phyloP scores from a whole-genome alignment of 352 stramenopile genomes.

The Phytophthora palmivora region DNA sequence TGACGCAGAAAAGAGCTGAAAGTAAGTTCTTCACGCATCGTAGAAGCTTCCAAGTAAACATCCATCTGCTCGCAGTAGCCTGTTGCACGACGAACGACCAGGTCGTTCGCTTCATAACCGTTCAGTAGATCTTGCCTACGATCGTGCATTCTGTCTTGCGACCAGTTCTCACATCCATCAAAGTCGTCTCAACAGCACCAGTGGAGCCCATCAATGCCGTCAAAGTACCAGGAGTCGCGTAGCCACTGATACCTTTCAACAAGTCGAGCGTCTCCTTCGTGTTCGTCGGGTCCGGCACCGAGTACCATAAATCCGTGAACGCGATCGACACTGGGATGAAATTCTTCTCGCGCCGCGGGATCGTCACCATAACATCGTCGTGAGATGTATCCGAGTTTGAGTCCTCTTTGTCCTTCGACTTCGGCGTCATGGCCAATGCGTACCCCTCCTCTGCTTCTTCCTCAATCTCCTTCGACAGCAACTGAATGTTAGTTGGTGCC shows the following conservation, averaged over 20 bases:
- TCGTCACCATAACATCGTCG: slow-evolving; percentile 19
- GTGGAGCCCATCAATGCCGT: slow-evolving; percentile 85
- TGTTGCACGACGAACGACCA: slow-evolving; percentile 45
- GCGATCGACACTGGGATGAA: slow-evolving; percentile 36
- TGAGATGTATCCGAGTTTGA: slow-evolving; percentile 18
- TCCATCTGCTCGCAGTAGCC: slow-evolving; percentile 77
- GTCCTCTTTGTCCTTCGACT: slow-evolving; percentile 1
- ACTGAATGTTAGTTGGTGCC: slow-evolving; percentile 17
- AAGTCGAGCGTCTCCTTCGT: slow-evolving; percentile 44
- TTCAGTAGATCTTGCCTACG: slow-evolving; percentile 56
- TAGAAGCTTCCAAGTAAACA: slow-evolving; percentile 49
- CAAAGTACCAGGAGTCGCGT: slow-evolving; percentile 71
- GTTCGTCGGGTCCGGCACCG: slow-evolving; percentile 36
- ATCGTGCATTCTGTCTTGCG: slow-evolving; percentile 55
- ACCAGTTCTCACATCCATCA: slow-evolving; percentile 25
- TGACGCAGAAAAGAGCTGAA: slow-evolving; percentile 82
- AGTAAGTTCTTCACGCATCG: slow-evolving; percentile 87
- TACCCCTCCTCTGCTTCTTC: slow-evolving; percentile 10
- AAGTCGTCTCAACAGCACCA: slow-evolving; percentile 58
- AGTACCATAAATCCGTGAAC: slow-evolving; percentile 45
- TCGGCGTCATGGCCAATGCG: slow-evolving; percentile 8
- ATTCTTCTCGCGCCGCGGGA: slow-evolving; percentile 20
- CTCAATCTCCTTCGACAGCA: slow-evolving; percentile 11
- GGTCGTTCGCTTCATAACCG: slow-evolving; percentile 36
- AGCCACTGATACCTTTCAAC: slow-evolving; percentile 47